Evolutionary conservation across 2,329 filamentous ascomycete species (phyloP), one percentile per base, ranked within the genome.

Genomic region (Neurospora crassa): DNA sequence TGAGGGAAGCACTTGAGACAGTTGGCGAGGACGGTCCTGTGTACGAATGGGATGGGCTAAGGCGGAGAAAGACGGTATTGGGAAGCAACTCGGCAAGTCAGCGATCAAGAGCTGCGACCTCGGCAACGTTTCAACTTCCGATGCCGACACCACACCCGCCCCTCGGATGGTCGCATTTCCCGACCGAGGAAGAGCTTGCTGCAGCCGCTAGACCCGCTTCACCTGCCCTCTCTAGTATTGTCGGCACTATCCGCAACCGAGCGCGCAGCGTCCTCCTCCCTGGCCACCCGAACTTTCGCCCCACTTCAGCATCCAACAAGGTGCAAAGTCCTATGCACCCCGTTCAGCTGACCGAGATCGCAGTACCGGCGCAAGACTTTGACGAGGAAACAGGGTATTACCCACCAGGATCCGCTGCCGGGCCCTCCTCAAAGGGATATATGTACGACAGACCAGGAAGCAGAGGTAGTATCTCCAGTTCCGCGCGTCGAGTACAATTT

Each of bases 1-100:
- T 88, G 76, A 84, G 85, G 74, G 91, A 94, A 75, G 82, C 84
- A 67, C 90, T 97, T 79, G 89, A 90, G 71, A 88, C 92, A 1
- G 91, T 96, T 69, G 88, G 86, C 67, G 94, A 97, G 78, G 89
- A 93, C 75, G 93, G 94, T 34, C 84, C 68, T 1, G 73, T 81
- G 68, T 91, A 93, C 73, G 94, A 98, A 81, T 99, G 94, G 90
- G 96, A 98, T 81, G 96, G 96, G 5, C 82, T 99, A 69, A 88
- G 95, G 76, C 86, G 96, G 59, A 85, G 86, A 75, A 89, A 88
- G 10, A 87, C 88, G 2, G 78, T 82, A 53, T 53, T 81, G 71
- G 77, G 82, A 53, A 85, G 83, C 72, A 63, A 63, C 16, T 63
- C 53, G 53, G 53, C 16, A 18, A 63, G 53, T n/a, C 72, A 79